phyloP scores from a whole-genome alignment of 2,329 filamentous ascomycete species.

The Colletotrichum tofieldiae region DNA sequence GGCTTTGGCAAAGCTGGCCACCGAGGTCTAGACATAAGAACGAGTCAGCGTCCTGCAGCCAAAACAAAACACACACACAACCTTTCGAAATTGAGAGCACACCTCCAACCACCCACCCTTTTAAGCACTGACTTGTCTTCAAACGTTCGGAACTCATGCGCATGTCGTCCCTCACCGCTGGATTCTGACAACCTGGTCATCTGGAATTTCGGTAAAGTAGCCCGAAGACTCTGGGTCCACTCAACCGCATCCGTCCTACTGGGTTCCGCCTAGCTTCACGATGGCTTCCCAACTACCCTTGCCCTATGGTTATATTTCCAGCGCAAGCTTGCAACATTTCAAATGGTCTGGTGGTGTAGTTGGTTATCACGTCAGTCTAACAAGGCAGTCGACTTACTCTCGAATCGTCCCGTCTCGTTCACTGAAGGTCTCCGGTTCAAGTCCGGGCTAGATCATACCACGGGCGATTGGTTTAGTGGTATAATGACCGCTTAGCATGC shows the following conservation, averaged over 20 bases:
- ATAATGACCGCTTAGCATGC: constrained; percentile 36
- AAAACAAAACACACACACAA: neutral
- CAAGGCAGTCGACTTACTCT: constrained; percentile 35
- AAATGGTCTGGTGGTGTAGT: constrained; percentile 52
- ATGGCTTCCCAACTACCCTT: neutral
- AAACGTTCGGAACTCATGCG: neutral
- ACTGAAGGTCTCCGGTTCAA: constrained; percentile 42
- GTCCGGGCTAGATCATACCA: constrained; percentile 35
- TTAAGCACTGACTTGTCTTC: neutral
- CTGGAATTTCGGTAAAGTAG: constrained; percentile 2
- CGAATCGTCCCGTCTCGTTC: neutral
- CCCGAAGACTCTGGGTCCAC: constrained; percentile 21
- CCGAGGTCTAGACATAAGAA: neutral
- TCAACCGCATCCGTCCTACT: neutral
- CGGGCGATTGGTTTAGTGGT: constrained; percentile 24
- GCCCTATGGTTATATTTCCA: constrained; percentile 2
- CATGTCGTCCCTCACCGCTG: neutral
- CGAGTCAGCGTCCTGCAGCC: constrained; percentile 20
- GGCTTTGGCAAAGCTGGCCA: neutral
- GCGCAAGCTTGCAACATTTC: fast-evolving
- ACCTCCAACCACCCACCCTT: neutral
- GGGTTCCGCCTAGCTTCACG: constrained; percentile 14
- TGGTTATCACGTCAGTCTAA: constrained; percentile 67
- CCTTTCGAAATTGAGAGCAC: neutral
- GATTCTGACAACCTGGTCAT: neutral